Evolutionary conservation across 257 asterid genomes (phyloP).

Genomic region (Nicotiana undulata): DNA sequence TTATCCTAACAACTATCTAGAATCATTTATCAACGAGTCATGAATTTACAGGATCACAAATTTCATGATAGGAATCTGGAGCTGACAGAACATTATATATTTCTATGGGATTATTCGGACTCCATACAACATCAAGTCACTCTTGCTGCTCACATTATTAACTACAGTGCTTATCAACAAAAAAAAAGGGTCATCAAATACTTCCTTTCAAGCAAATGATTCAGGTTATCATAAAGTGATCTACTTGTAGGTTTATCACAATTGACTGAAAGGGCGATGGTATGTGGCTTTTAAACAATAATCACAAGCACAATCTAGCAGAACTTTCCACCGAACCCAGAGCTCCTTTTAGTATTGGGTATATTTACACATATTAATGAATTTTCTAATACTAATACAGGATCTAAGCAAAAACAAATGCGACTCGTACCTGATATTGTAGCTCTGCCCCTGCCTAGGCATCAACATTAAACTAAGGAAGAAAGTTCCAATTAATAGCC

Average conservation of each 20-base stretch:
- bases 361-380: no score
- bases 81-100: background rate
- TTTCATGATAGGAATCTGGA: background rate
- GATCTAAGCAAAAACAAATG: no score
- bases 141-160: background rate
- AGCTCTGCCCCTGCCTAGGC: background rate
- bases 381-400: no score
- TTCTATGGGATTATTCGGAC: background rate
- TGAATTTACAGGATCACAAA: background rate
- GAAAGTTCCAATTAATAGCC: background rate
- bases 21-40: background rate
- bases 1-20: background rate
- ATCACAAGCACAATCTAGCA: background rate
- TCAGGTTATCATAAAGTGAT: background rate
- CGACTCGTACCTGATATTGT: no score
- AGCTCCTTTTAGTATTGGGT: no score
- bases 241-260: background rate
- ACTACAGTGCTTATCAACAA: background rate
- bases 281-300: background rate
- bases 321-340: no score
- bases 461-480: background rate
- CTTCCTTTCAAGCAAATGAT: background rate
- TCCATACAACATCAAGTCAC: background rate
- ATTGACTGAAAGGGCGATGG: background rate
- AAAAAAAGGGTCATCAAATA: background rate